phyloP scores from a whole-genome alignment of 139 green algal genomes.

The Chlamydomonas sphaeroides region DNA sequence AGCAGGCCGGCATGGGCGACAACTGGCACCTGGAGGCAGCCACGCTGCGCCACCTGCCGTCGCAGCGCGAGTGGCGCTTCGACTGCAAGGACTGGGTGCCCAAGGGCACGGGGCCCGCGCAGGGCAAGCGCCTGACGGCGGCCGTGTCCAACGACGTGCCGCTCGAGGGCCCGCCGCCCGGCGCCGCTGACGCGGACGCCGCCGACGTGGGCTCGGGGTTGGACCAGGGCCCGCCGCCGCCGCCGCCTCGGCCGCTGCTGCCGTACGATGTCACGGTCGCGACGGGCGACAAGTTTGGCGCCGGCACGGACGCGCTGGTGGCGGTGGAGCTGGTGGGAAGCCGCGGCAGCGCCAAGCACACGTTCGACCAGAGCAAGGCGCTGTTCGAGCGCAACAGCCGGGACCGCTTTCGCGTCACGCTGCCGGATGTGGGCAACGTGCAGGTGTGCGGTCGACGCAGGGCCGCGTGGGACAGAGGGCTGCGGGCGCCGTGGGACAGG shows the following conservation, averaged over 20 bases:
- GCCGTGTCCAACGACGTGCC: slow-evolving; percentile 48
- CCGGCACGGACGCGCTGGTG: slow-evolving; percentile 60
- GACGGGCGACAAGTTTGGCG: slow-evolving; percentile 58
- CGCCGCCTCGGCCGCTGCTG: slow-evolving; percentile 12
- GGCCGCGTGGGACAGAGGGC: too few relatives aligned
- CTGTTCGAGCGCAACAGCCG: slow-evolving; percentile 54
- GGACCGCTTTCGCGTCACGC: slow-evolving; percentile 49
- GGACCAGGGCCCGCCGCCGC: neutral
- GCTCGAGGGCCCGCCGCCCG: neutral
- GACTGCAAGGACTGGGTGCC: slow-evolving; percentile 50
- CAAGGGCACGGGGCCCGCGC: slow-evolving; percentile 26
- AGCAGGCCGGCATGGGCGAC: slow-evolving; percentile 40
- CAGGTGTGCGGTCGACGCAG: too few relatives aligned
- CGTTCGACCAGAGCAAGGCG: slow-evolving; percentile 42
- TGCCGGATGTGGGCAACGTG: slow-evolving; percentile 53
- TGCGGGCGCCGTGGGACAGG: too few relatives aligned
- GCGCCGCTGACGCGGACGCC: neutral
- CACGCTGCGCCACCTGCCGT: slow-evolving; percentile 44
- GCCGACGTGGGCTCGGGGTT: neutral
- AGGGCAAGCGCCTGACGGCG: slow-evolving; percentile 32
- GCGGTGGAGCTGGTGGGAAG: slow-evolving; percentile 46
- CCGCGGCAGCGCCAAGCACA: slow-evolving; percentile 18
- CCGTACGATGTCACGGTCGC: slow-evolving; percentile 46
- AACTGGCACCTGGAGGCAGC: slow-evolving; percentile 54
- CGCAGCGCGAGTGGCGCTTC: slow-evolving; percentile 53